Conservation (phyloP, 352 stramenopile genomes). For the Phytophthora sp. region DNA sequence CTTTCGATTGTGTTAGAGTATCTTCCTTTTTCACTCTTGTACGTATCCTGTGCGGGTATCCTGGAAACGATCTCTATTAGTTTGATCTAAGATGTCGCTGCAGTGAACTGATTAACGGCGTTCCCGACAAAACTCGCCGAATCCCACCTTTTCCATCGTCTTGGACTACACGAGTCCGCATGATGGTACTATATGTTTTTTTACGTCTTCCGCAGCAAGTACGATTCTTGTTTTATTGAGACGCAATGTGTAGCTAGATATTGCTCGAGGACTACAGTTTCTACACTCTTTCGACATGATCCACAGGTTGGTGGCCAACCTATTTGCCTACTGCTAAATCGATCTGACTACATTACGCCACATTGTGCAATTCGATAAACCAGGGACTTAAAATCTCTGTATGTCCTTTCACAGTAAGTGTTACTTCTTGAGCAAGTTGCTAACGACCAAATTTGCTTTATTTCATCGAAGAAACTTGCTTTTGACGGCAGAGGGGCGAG, state of each 20-base stretch:
- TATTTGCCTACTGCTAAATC: too few species aligned
- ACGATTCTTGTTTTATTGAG: conserved; percentile 3
- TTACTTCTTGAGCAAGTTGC: too few species aligned
- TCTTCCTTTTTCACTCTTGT: conserved; percentile 83
- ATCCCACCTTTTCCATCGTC: conserved; percentile 69
- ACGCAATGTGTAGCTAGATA: conserved; percentile 52
- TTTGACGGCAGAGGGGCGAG: conserved; percentile 68
- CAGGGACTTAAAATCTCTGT: conserved; percentile 87
- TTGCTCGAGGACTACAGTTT: conserved; percentile 75
- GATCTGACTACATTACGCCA: too few species aligned
- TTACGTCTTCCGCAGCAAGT: neutral
- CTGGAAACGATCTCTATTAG: too few species aligned
- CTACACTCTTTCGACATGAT: conserved; percentile 86
- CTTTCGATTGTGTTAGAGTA: conserved; percentile 79
- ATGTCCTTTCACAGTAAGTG: too few species aligned
- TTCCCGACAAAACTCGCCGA: conserved; percentile 55
- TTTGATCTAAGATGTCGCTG: too few species aligned
- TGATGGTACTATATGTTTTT: conserved; percentile 59
- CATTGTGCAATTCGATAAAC: too few species aligned
- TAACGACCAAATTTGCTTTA: too few species aligned
- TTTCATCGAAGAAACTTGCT: conserved; percentile 62
- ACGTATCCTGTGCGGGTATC: conserved; percentile 18
- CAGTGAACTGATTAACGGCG: conserved; percentile 81
- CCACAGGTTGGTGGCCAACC: conserved; percentile 74
- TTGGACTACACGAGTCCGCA: conserved; percentile 79